These are phyloP conservation scores for Astragalus glycyphyllos DNA, from an alignment of 306 rosid genomes.

Conservation along the genomic window DNA sequence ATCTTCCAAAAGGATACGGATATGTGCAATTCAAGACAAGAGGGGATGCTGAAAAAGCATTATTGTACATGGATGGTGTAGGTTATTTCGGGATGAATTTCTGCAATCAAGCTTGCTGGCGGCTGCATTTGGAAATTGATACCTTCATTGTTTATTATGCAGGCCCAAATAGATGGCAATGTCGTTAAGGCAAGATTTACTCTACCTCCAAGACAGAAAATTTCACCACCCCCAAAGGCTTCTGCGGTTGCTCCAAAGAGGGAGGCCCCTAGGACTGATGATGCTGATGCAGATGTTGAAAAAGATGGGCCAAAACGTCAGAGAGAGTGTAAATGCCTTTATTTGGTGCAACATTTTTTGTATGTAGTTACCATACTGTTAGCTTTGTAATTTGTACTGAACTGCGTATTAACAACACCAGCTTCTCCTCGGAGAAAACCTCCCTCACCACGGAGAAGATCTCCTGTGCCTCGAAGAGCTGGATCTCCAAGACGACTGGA, in stretches of 20 bases:
- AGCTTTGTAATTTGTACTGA: conserved; percentile 23
- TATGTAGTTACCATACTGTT: not conserved
- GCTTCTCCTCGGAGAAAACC: conserved; percentile 87
- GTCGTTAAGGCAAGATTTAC: conserved; percentile 88
- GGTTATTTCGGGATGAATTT: conserved; percentile 47
- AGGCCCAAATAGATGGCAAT: conserved; percentile 99
- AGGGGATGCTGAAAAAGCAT: conserved; percentile 92
- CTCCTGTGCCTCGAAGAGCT: conserved; percentile 82
- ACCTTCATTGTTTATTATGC: conserved; percentile 46
- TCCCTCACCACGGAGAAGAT: conserved; percentile 86
- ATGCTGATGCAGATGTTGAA: conserved; percentile 64
- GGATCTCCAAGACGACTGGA: conserved; percentile 87
- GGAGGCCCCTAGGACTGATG: conserved; percentile 80
- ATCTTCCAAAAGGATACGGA: conserved; percentile 95
- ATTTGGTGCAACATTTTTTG: conserved; percentile 9
- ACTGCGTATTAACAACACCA: conserved; percentile 45
- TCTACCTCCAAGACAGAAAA: conserved; percentile 81
- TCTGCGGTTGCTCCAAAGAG: conserved; percentile 68
- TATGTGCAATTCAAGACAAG: conserved; percentile 94
- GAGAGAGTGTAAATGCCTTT: conserved; percentile 70
- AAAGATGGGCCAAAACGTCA: conserved; percentile 83
- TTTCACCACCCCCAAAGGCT: conserved; percentile 75
- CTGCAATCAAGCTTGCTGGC: conserved; percentile 20
- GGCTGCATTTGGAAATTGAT: conserved; percentile 36
- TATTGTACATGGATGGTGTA: conserved; percentile 90